Base-by-base conservation (phyloP, 2,329 filamentous ascomycete genomes). In the Talaromyces islandicus region DNA sequence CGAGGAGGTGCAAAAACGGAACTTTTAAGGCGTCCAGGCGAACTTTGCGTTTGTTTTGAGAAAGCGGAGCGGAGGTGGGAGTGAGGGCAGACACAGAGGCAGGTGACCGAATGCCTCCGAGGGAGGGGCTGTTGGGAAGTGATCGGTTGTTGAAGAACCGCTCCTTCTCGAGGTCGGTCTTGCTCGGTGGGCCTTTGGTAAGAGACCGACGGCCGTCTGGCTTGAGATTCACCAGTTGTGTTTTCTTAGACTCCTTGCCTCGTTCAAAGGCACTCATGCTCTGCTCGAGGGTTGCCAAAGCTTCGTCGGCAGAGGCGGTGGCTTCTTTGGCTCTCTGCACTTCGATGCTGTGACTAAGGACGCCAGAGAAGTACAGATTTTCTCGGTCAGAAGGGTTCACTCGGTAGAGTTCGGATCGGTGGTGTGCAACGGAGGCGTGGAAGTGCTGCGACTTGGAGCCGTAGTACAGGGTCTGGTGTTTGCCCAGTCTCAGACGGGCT, bases 161-260 rank as follows among this genome's bases (percentile, higher is more conserved):
- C 59, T 78, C 75, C 58, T 77, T 78, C 61, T 77, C 74, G 30
- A 73, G 61, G 55, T 76, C 75, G 14, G 72, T 69, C 64, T 72
- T 77, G 61, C 69, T 74, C 51, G 69, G 71, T 25, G 79, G 65
- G 46, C 69, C 71, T n/a, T 54, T 61, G 19, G 50, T 43, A n/a
- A 35, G 38, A 38, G 59, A 58, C 54, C 51, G 56, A 58, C 67
- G 70, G 60, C 75, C 69, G 60, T 77, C 70, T 64, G 73, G 69
- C 32, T 73, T 70, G 52, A 68, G 68, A 19, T 70, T 71, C 58
- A 78, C 73, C 38, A 77, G 66, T 57, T 73, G 71, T 1, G 74
- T 76, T 76, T 82, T 82, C 70, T 83, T 85, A 41, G 83, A 83
- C 71, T 85, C 80, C 72, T 85, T 86, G 64, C 84, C 80, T 67